Evolutionary conservation across 2,329 filamentous ascomycete genomes (phyloP).

Genomic region (Shiraia sp.): DNA sequence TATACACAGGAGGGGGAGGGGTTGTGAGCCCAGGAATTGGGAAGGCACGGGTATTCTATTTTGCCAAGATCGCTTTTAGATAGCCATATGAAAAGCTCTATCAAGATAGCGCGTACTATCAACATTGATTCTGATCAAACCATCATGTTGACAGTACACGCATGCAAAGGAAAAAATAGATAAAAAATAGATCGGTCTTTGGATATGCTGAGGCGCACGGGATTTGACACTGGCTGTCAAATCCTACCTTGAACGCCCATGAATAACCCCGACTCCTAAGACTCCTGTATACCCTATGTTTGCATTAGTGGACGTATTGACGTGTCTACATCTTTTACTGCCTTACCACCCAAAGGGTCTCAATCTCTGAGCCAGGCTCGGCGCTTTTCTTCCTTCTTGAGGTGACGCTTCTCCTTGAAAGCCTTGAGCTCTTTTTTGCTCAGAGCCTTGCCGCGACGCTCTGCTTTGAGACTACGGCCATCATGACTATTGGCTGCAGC

Average conservation of each 20-base stretch:
- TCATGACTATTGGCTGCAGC: conserved; percentile 89
- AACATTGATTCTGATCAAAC: no score
- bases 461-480: conserved; percentile 87
- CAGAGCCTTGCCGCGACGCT: conserved; percentile 82
- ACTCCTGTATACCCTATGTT: conserved; percentile 6
- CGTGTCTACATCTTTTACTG: conserved; percentile 18
- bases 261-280: neutral
- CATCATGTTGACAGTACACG: no score
- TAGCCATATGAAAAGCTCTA: no score
- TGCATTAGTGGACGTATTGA: conserved; percentile 36
- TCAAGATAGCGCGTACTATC: no score
- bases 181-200: no score
- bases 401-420: conserved; percentile 86
- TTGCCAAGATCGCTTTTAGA: no score
- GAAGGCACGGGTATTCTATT: no score
- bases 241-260: conserved; percentile 23
- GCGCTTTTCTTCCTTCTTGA: conserved; percentile 92
- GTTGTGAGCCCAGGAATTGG: no score
- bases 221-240: no score
- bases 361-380: conserved; percentile 88
- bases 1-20: no score
- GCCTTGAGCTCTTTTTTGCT: conserved; percentile 85
- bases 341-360: conserved; percentile 44
- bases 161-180: no score
- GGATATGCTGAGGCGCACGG: conserved; percentile 3